A percentile compares a stretch with the other conserved stretches of the same genome.
Evolutionary conservation across 169 alveolate genomes (phyloP).

Genomic region (Cryptosporidium meleagridis): DNA sequence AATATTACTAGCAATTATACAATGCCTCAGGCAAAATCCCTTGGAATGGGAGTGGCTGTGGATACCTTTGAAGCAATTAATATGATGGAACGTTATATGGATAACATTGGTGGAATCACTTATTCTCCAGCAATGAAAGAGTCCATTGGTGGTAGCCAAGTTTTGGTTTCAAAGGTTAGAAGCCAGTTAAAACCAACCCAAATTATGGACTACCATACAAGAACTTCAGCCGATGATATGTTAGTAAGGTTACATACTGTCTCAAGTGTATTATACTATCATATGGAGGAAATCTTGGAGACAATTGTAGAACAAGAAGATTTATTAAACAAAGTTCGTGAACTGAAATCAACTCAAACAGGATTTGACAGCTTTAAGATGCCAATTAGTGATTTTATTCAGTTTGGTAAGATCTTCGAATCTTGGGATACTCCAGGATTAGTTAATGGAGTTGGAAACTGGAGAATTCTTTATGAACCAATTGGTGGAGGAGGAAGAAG

Average conservation of each 20-base stretch:
- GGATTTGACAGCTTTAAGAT: constrained; percentile 71
- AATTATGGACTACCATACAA: constrained; percentile 72
- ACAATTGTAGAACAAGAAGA: constrained; percentile 70
- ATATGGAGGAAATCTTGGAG: constrained; percentile 56
- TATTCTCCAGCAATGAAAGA: constrained; percentile 70
- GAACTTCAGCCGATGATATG: constrained; percentile 62
- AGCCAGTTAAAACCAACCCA: constrained; percentile 69
- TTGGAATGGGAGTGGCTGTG: constrained; percentile 57
- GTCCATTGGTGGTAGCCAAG: constrained; percentile 69
- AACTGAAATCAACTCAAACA: constrained; percentile 63
- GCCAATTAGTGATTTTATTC: constrained; percentile 70
- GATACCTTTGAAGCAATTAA: constrained; percentile 74
- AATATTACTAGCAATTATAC: constrained; percentile 17
- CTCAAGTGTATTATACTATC: constrained; percentile 55
- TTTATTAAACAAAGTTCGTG: constrained; percentile 42
- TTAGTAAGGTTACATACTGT: constrained; percentile 41
- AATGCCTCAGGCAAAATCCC: constrained; percentile 25
- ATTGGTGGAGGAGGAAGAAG: constrained; percentile 75
- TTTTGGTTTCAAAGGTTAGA: constrained; percentile 56
- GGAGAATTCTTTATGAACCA: constrained; percentile 74
- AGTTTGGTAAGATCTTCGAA: constrained; percentile 63
- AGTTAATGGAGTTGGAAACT: constrained; percentile 65
- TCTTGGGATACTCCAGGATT: constrained; percentile 75
- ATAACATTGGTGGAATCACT: constrained; percentile 64
- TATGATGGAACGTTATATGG: constrained; percentile 62